A percentile compares a stretch with the other conserved stretches of the same genome.
Conservation (phyloP, 371 early-diverging fungal species). For the Blakeslea trispora region DNA sequence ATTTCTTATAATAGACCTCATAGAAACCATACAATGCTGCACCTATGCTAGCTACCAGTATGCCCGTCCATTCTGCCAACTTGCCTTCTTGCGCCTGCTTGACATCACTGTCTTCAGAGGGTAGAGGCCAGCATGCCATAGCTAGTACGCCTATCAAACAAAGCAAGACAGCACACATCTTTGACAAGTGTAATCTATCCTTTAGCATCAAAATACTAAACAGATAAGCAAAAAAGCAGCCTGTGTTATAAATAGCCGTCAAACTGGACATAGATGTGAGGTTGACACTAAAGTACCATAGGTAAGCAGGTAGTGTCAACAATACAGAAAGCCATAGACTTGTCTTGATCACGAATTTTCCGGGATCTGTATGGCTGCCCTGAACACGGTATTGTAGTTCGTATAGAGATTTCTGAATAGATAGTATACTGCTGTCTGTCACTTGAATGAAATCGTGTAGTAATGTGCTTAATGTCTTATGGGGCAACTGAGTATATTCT, state of each 20-base stretch:
- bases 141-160: slow-evolving; percentile 71
- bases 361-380: slow-evolving; percentile 7
- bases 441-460: too few relatives aligned
- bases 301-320: slow-evolving; percentile 71
- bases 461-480: too few relatives aligned
- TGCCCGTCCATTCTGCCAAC: slow-evolving; percentile 37
- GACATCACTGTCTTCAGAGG: slow-evolving; percentile 3
- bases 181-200: slow-evolving; percentile 59
- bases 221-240: slow-evolving; percentile 80
- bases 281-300: slow-evolving; percentile 81
- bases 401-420: slow-evolving; percentile 13
- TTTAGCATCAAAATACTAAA: slow-evolving; percentile 71
- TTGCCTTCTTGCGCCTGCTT: neutral
- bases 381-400: slow-evolving; percentile 25
- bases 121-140: slow-evolving; percentile 56
- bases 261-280: slow-evolving; percentile 76
- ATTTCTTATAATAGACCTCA: slow-evolving; percentile 81
- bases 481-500: slow-evolving; percentile 37
- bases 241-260: slow-evolving; percentile 82
- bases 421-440: slow-evolving; percentile 4
- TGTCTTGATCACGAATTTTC: slow-evolving; percentile 19
- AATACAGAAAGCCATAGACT: slow-evolving; percentile 46
- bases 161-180: slow-evolving; percentile 65
- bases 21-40: slow-evolving; percentile 66
- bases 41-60: slow-evolving; percentile 53